These are phyloP conservation scores for Paramyrothecium roridum DNA, from an alignment of 2,329 filamentous ascomycete species.

Conservation along the genomic window DNA sequence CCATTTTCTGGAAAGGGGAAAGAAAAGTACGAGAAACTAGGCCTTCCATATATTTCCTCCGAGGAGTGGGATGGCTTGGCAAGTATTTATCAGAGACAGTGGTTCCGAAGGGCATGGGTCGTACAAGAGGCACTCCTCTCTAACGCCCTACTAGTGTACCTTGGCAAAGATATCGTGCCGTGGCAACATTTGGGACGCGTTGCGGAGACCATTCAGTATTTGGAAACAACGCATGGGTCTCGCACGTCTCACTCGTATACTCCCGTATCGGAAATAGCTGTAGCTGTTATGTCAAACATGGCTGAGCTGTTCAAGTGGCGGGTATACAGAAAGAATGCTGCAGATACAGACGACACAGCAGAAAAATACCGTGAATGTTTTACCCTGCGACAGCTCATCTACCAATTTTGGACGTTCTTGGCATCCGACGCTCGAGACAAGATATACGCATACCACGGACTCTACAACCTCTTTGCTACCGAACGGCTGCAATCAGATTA, in stretches of 20 bases:
- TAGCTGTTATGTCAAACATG: slow-evolving; percentile 20
- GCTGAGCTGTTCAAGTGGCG: slow-evolving; percentile 18
- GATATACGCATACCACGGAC: slow-evolving; percentile 17
- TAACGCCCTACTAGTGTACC: slow-evolving; percentile 16
- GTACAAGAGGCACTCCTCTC: slow-evolving; percentile 22
- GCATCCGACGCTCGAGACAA: slow-evolving; percentile 20
- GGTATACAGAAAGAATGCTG: slow-evolving; percentile 5
- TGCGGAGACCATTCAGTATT: slow-evolving; percentile 11
- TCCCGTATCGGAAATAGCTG: slow-evolving; percentile 11
- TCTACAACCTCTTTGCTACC: slow-evolving; percentile 15
- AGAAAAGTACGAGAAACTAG: slow-evolving; percentile 12
- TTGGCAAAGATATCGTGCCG: slow-evolving; percentile 10
- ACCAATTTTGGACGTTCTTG: slow-evolving; percentile 18
- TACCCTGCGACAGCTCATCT: slow-evolving; percentile 9
- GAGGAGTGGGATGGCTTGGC: slow-evolving; percentile 15
- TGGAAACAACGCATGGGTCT: slow-evolving; percentile 12
- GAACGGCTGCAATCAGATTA: slow-evolving; percentile 14
- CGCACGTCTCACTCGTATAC: slow-evolving; percentile 10
- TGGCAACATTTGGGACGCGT: slow-evolving; percentile 14
- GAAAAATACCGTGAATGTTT: slow-evolving; percentile 8
- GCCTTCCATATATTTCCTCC: slow-evolving; percentile 12
- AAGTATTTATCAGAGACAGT: slow-evolving; percentile 18
- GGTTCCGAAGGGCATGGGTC: slow-evolving; percentile 24
- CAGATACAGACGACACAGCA: slow-evolving; percentile 2
- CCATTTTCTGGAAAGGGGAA: slow-evolving; percentile 15